These are phyloP conservation scores for Zygosaccharomyces sapae DNA, from an alignment of 1,139 yeast genomes.

Conservation along the genomic window DNA sequence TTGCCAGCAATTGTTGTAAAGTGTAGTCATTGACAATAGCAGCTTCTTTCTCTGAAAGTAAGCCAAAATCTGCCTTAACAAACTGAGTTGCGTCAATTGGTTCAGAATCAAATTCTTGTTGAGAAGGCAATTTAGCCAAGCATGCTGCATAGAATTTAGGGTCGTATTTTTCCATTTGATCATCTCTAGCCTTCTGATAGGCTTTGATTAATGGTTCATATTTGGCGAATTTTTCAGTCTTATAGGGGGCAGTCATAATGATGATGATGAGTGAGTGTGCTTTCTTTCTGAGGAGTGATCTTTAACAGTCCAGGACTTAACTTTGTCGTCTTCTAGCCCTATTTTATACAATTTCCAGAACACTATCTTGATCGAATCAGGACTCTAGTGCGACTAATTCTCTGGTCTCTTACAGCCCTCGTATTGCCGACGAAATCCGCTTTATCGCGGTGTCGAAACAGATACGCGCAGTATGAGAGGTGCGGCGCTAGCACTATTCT, in stretches of 20 bases:
- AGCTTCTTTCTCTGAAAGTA: constrained; percentile 39
- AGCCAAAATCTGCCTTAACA: constrained; percentile 33
- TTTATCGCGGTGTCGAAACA: background rate
- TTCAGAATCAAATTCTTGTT: constrained; percentile 36
- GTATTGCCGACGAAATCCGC: too few species aligned
- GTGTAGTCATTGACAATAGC: constrained; percentile 38
- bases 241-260: constrained; percentile 1
- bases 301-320: background rate
- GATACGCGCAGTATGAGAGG: background rate
- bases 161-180: constrained; percentile 22
- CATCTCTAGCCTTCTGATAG: constrained; percentile 21
- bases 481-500: background rate
- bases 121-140: constrained; percentile 24
- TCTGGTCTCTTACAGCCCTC: too few species aligned
- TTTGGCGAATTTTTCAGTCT: constrained; percentile 15
- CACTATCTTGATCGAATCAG: background rate
- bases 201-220: constrained; percentile 22
- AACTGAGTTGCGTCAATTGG: constrained; percentile 38
- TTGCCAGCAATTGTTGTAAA: constrained; percentile 39
- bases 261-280: background rate
- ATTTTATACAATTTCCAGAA: background rate
- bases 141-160: constrained; percentile 25
- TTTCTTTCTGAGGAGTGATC: too few species aligned
- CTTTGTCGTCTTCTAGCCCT: background rate
- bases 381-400: too few species aligned